Base-by-base conservation (phyloP, 805 yeast species). In the Brettanomyces naardenensis region DNA sequence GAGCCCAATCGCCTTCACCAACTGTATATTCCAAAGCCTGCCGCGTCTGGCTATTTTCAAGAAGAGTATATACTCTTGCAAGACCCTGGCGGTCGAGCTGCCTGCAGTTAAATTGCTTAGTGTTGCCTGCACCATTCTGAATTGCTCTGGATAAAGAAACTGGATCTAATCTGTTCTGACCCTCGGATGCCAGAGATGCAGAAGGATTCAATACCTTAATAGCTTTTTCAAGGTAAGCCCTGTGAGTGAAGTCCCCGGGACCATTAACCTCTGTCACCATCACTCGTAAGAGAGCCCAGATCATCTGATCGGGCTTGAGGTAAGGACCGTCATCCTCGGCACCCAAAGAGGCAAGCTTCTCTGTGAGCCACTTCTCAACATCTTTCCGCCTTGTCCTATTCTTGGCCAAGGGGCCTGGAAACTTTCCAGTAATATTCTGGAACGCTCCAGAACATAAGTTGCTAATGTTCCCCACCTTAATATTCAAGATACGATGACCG, bases 1-100 rank as follows among this genome's bases (percentile, higher is more conserved):
- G 65, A 0, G 90, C 78, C 81, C 85, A 89, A 46, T 85, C 84
- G 7, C 75, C 71, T 37, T 74, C 71, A 2, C 70, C 64, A 15
- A 88, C 54, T 1, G 92, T 78, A 38, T 67, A 62, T 19, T 69
- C 65, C 34, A 88, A 58, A 0, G 95, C 96, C 4, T 67, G 71
- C 11, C 72, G 75, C 19, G 78, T 72, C 40, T 79, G 68, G 1
- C 96, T 96, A 4, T 62, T 58, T 45, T 76, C 78, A 28, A 78
- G 61, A 31, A 65, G 54, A 45, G 56, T 44, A 49, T 58, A 49
- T 43, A 66, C 42, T 30, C 53, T 47, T 37, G 51, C 28, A 39
- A 70, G 36, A 1, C 49, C 54, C 4, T 28, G 19, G 3, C 31
- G 38, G 10, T 53, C 56, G 3, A 57, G 29, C 27, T 46, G 46